phyloP scores from a whole-genome alignment of 2,329 filamentous ascomycete species.

The Fusarium armeniacum region DNA sequence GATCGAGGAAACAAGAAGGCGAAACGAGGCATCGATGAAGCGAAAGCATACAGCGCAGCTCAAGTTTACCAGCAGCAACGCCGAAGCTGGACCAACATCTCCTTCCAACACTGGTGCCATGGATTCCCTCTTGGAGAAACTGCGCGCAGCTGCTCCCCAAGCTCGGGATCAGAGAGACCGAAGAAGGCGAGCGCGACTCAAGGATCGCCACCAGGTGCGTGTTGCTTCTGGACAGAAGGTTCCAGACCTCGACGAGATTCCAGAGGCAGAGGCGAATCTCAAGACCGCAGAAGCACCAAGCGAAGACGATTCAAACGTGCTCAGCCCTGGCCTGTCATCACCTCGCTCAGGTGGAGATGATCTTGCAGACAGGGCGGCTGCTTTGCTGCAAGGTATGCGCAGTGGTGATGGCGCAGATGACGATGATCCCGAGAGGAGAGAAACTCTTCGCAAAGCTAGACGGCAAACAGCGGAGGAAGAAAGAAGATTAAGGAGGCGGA shows the following conservation, averaged over 20 bases:
- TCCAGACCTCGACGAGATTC: slow-evolving; percentile 75
- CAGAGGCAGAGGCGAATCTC: slow-evolving; percentile 64
- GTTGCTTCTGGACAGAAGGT: slow-evolving; percentile 90
- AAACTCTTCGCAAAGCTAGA: slow-evolving; percentile 71
- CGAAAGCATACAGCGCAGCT: slow-evolving; percentile 81
- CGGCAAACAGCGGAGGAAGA: slow-evolving; percentile 86
- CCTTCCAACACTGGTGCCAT: slow-evolving; percentile 88
- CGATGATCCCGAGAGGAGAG: slow-evolving; percentile 65
- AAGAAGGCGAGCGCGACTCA: slow-evolving; percentile 86
- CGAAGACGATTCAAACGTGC: slow-evolving; percentile 64
- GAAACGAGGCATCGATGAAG: slow-evolving; percentile 93
- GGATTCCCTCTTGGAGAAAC: slow-evolving; percentile 94
- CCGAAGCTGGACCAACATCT: slow-evolving; percentile 69
- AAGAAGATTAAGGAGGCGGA: slow-evolving; percentile 74
- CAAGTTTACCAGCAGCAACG: slow-evolving; percentile 68
- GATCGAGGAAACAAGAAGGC: slow-evolving; percentile 83
- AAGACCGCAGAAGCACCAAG: slow-evolving; percentile 55
- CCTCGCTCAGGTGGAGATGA: slow-evolving; percentile 72
- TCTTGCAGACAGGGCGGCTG: slow-evolving; percentile 86
- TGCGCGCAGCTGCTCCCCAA: slow-evolving; percentile 92
- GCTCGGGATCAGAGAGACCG: slow-evolving; percentile 90
- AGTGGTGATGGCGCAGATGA: slow-evolving; percentile 72
- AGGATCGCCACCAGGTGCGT: slow-evolving; percentile 90
- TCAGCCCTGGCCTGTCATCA: slow-evolving; percentile 65
- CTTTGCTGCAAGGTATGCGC: slow-evolving; percentile 86